phyloP scores from a whole-genome alignment of 306 rosid genomes.

The Cyamopsis tetragonoloba region DNA sequence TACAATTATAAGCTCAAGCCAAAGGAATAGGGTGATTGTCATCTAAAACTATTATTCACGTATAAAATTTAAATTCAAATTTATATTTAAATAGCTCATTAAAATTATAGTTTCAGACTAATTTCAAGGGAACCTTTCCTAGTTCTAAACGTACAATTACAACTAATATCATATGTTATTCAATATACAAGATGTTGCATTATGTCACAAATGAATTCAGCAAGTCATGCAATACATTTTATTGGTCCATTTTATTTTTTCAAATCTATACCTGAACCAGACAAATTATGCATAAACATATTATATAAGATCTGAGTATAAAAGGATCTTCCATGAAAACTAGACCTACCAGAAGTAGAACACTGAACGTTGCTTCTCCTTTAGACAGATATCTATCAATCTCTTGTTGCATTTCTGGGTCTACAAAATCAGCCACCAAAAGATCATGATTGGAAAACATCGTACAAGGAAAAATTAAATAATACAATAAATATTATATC shows the following conservation, averaged over 20 bases:
- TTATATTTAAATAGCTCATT: no score
- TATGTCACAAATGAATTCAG: neutral
- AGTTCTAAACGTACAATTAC: neutral
- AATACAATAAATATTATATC: neutral
- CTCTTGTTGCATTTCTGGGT: constrained; percentile 43
- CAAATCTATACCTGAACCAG: neutral
- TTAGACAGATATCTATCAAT: constrained; percentile 41
- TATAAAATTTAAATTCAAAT: no score
- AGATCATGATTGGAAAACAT: constrained; percentile 9
- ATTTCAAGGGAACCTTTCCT: neutral
- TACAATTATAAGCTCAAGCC: no score
- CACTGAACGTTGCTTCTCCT: constrained; percentile 44
- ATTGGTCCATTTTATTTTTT: neutral
- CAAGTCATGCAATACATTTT: neutral
- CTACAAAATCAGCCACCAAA: constrained; percentile 26
- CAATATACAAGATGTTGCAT: neutral
- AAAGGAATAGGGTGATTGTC: neutral
- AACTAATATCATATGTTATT: neutral
- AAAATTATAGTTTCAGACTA: neutral
- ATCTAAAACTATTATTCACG: neutral
- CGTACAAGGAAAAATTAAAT: neutral
- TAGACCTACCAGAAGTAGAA: constrained; percentile 42
- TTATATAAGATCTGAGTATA: neutral
- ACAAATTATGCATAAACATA: neutral
- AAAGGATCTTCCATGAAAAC: constrained; percentile 7